phyloP scores from a whole-genome alignment of 2,329 filamentous ascomycete species.

The Chrysoporthe austroafricana region DNA sequence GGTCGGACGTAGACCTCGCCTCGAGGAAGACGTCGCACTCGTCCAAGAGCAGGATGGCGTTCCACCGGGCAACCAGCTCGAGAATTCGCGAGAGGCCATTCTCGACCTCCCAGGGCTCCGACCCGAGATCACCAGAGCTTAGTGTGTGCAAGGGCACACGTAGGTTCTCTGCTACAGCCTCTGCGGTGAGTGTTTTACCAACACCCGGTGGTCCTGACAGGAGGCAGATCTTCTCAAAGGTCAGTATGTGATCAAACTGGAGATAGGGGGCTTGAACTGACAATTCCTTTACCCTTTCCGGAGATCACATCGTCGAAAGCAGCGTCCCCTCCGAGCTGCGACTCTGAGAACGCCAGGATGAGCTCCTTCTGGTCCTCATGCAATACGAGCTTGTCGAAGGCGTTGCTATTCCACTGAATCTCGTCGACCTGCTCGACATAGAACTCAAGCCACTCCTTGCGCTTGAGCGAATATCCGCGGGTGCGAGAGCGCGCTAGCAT shows the following conservation, averaged over 20 bases:
- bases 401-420: conserved; percentile 52
- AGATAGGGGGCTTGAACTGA: conserved; percentile 1
- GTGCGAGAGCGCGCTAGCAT: conserved; percentile 39
- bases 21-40: conserved; percentile 67
- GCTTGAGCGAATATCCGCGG: conserved; percentile 54
- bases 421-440: conserved; percentile 49
- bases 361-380: conserved; percentile 55
- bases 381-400: conserved; percentile 55
- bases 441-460: conserved; percentile 54
- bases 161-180: conserved; percentile 54
- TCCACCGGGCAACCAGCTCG: conserved; percentile 74
- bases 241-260: too few relatives aligned
- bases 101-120: conserved; percentile 67
- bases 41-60: conserved; percentile 72
- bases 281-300: conserved; percentile 54
- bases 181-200: conserved; percentile 55
- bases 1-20: conserved; percentile 35
- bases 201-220: conserved; percentile 53
- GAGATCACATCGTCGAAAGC: conserved; percentile 56
- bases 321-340: conserved; percentile 46
- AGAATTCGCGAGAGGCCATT: conserved; percentile 68
- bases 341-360: conserved; percentile 54
- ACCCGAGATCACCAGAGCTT: conserved; percentile 71
- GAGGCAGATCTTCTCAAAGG: conserved; percentile 44
- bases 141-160: conserved; percentile 54